These are phyloP conservation scores for Brettanomyces naardenensis DNA, from an alignment of 805 yeast genomes.

Conservation along the genomic window DNA sequence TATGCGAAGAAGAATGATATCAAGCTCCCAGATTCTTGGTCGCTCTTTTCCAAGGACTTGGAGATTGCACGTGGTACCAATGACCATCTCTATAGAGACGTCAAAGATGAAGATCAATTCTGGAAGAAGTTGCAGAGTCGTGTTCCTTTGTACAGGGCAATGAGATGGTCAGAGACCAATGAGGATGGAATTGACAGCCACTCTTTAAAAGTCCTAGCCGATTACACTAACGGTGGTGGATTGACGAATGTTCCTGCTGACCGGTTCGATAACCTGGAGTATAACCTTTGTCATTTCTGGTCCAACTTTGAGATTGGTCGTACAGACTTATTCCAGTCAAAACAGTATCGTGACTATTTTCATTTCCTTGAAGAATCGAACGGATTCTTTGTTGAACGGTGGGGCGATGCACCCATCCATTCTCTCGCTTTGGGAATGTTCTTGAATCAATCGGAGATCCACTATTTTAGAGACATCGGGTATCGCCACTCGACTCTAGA, in stretches of 20 bases:
- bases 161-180: not conserved
- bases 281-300: constrained; percentile 85
- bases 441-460: constrained; percentile 61
- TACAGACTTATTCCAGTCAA: constrained; percentile 63
- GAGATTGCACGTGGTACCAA: constrained; percentile 28
- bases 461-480: constrained; percentile 90
- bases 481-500: constrained; percentile 72
- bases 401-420: constrained; percentile 98
- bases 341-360: constrained; percentile 60
- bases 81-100: constrained; percentile 22
- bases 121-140: constrained; percentile 19
- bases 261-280: constrained; percentile 57
- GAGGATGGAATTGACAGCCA: constrained; percentile 18
- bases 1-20: constrained; percentile 45
- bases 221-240: constrained; percentile 27
- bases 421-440: constrained; percentile 79
- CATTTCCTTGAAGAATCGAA: constrained; percentile 59
- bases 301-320: constrained; percentile 88
- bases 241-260: constrained; percentile 37
- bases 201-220: constrained; percentile 30
- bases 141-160: constrained; percentile 20
- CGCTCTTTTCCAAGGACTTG: constrained; percentile 43
- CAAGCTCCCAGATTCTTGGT: constrained; percentile 60
- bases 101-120: constrained; percentile 18
- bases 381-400: constrained; percentile 85